phyloP scores from a whole-genome alignment of 108 stramenopile species.

The Fragilariopsis cylindrus region DNA sequence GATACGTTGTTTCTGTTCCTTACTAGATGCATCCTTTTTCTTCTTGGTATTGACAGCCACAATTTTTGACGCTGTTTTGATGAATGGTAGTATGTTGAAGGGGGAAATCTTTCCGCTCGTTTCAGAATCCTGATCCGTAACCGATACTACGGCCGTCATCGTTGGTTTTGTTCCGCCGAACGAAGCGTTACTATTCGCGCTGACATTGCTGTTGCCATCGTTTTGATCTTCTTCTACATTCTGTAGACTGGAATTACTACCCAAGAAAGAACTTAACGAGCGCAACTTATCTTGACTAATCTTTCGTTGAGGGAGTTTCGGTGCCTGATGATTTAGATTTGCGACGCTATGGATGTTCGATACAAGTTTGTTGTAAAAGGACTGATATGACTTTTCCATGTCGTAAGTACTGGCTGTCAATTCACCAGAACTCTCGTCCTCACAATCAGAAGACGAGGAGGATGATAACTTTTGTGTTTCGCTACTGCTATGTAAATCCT shows the following conservation, averaged over 20 bases:
- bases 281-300: conserved; percentile 11
- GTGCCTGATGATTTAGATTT: conserved; percentile 1
- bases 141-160: too few species aligned
- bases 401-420: conserved; percentile 6
- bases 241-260: background rate
- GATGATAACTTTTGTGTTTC: background rate
- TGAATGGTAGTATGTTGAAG: background rate
- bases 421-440: background rate
- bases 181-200: conserved; percentile 1
- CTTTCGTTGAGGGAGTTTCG: conserved; percentile 7
- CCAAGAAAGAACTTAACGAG: conserved; percentile 6
- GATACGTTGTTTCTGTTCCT: background rate
- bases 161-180: background rate
- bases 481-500: background rate
- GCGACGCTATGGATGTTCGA: background rate
- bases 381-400: conserved; percentile 10
- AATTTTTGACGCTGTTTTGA: background rate
- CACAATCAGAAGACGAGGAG: background rate
- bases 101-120: background rate
- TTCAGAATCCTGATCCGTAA: background rate
- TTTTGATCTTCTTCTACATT: background rate
- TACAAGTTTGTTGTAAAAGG: background rate
- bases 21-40: background rate
- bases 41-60: background rate
- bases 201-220: background rate